These are phyloP conservation scores for Diaporthe sp. DNA, from an alignment of 2,329 filamentous ascomycete species.

Conservation along the genomic window DNA sequence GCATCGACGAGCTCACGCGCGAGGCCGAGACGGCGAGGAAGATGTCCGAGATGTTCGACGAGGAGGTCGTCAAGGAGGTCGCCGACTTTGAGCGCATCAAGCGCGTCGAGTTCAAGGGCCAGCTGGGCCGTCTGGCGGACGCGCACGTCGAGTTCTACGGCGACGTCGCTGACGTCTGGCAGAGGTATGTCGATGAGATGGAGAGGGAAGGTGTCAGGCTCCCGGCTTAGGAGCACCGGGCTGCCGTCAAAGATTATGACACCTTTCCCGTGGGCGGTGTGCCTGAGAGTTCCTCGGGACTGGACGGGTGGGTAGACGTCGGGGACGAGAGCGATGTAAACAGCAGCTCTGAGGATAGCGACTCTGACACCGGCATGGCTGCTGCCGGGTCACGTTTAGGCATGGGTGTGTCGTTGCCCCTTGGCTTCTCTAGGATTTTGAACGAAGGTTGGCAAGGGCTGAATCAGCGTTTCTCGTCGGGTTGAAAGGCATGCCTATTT, in stretches of 20 bases:
- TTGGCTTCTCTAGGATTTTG: constrained; percentile 1
- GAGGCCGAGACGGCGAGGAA: constrained; percentile 91
- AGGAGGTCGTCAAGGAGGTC: constrained; percentile 94
- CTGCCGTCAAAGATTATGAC: background rate
- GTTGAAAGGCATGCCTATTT: background rate
- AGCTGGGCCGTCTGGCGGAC: constrained; percentile 85
- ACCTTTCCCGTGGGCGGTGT: background rate
- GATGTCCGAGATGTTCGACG: constrained; percentile 92
- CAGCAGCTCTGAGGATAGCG: background rate
- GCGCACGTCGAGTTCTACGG: constrained; percentile 90
- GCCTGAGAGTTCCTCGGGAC: background rate
- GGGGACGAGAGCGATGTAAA: background rate
- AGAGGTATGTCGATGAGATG: constrained; percentile 90
- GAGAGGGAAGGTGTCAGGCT: constrained; percentile 69
- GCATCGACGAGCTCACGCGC: constrained; percentile 89
- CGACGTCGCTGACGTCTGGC: constrained; percentile 85
- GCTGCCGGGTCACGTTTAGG: background rate
- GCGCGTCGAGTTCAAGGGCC: constrained; percentile 88
- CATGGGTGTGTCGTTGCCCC: background rate
- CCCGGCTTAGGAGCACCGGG: constrained; percentile 34
- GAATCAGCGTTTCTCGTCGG: background rate
- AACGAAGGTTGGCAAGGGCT: background rate
- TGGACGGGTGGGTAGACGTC: constrained; percentile 13
- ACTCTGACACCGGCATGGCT: background rate
- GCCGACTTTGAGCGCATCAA: constrained; percentile 97